Conservation (phyloP, 495 filamentous ascomycete genomes). For the Zalerion maritima region DNA sequence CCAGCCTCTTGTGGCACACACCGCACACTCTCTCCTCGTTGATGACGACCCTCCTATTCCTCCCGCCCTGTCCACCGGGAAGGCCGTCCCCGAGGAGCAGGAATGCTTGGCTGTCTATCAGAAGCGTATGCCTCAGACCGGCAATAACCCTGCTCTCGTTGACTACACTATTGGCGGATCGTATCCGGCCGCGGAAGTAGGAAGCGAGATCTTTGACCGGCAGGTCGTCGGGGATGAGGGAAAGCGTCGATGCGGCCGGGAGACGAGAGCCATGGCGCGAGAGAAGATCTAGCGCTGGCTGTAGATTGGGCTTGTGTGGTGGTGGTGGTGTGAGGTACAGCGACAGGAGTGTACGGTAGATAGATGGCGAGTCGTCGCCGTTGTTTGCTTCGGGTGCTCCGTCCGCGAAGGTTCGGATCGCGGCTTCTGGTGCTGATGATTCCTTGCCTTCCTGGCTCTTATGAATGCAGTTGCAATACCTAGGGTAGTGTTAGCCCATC, state of each 20-base stretch:
- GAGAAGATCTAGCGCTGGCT: constrained; percentile 71
- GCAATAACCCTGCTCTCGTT: constrained; percentile 67
- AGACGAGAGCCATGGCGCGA: constrained; percentile 84
- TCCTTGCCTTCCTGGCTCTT: constrained; percentile 33
- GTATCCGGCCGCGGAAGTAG: constrained; percentile 86
- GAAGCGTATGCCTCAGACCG: constrained; percentile 55
- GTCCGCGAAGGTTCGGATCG: constrained; percentile 16
- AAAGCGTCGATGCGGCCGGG: constrained; percentile 69
- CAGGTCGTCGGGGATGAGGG: constrained; percentile 67
- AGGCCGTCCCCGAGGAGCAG: constrained; percentile 53
- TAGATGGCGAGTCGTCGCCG: constrained; percentile 49
- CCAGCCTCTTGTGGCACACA: constrained; percentile 83
- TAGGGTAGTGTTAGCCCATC: constrained; percentile 17
- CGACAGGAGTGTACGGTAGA: constrained; percentile 81
- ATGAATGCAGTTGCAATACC: constrained; percentile 81
- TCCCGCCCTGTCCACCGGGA: constrained; percentile 37
- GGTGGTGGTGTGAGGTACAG: constrained; percentile 78
- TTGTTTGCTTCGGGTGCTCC: constrained; percentile 28
- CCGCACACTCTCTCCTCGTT: constrained; percentile 77
- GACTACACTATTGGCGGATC: constrained; percentile 65
- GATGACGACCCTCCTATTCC: constrained; percentile 63
- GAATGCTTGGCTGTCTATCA: constrained; percentile 53
- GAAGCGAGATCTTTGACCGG: constrained; percentile 67
- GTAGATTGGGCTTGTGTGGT: constrained; percentile 56
- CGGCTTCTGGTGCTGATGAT: constrained; percentile 6